Conservation (phyloP, 345 rosid genomes). For the Barbarea vulgaris region DNA sequence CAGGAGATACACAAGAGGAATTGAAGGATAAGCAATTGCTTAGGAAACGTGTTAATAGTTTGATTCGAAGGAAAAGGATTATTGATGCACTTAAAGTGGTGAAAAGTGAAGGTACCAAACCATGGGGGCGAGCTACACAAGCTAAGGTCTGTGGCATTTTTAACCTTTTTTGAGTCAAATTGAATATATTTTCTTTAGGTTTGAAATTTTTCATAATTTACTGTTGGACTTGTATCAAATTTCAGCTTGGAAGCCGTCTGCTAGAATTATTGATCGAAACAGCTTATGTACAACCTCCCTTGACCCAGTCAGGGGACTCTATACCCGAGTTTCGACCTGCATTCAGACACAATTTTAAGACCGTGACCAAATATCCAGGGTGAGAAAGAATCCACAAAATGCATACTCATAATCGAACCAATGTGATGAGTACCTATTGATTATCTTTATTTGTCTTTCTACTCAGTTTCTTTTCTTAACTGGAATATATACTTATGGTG, state of each 20-base stretch:
- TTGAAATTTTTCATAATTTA: slow-evolving; percentile 14
- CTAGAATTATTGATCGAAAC: slow-evolving; percentile 75
- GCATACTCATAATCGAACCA: neutral
- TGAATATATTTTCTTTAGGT: neutral
- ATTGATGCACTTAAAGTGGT: slow-evolving; percentile 70
- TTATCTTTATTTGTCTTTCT: neutral
- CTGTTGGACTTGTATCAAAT: slow-evolving; percentile 14
- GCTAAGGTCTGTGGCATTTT: slow-evolving; percentile 67
- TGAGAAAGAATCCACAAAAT: slow-evolving; percentile 36
- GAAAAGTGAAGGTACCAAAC: slow-evolving; percentile 64
- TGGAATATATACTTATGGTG: neutral
- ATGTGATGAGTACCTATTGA: neutral
- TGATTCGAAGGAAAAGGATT: slow-evolving; percentile 71
- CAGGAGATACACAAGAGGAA: slow-evolving; percentile 50
- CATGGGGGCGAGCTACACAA: slow-evolving; percentile 87
- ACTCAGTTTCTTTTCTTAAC: neutral
- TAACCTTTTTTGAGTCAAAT: neutral
- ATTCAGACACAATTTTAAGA: slow-evolving; percentile 71
- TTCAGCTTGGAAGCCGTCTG: slow-evolving; percentile 91
- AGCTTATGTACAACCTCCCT: slow-evolving; percentile 87
- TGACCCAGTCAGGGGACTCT: slow-evolving; percentile 59
- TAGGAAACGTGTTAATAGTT: slow-evolving; percentile 72
- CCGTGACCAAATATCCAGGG: slow-evolving; percentile 61
- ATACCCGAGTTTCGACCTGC: slow-evolving; percentile 96
- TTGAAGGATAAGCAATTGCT: slow-evolving; percentile 62